phyloP scores from a whole-genome alignment of 257 asterid genomes.

The Anisodus tanguticus region DNA sequence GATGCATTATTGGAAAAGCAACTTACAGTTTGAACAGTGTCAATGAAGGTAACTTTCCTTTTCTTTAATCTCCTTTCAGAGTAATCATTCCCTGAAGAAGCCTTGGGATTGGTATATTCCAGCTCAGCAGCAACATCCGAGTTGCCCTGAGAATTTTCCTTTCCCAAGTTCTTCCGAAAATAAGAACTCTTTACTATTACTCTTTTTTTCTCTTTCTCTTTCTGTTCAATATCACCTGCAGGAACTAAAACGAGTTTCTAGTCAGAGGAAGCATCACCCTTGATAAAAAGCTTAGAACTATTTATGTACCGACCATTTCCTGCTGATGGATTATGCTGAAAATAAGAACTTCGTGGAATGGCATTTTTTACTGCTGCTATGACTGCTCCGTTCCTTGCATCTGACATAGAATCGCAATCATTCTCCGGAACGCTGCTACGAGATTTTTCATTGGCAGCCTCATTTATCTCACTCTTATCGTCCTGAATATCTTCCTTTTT shows the following conservation, averaged over 20 bases:
- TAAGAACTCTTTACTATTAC: slow-evolving; percentile 45
- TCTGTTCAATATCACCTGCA: slow-evolving; percentile 39
- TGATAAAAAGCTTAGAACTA: slow-evolving; percentile 36
- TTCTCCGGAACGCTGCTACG: neutral
- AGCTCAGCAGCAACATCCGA: slow-evolving; percentile 40
- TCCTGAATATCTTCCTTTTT: slow-evolving; percentile 30
- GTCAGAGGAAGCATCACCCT: slow-evolving; percentile 29
- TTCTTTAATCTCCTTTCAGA: slow-evolving; percentile 46
- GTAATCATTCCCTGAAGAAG: slow-evolving; percentile 36
- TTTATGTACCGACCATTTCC: slow-evolving; percentile 38
- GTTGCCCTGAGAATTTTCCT: slow-evolving; percentile 35
- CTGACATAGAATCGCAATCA: slow-evolving; percentile 40
- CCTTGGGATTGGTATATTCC: slow-evolving; percentile 38
- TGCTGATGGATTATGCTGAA: slow-evolving; percentile 46
- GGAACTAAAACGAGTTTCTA: slow-evolving; percentile 28
- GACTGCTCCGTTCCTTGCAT: slow-evolving; percentile 39
- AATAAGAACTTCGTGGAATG: slow-evolving; percentile 65
- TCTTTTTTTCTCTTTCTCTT: slow-evolving; percentile 36
- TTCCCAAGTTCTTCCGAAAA: slow-evolving; percentile 42
- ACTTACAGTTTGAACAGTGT: slow-evolving; percentile 53
- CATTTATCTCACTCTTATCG: slow-evolving; percentile 27
- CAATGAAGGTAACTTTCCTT: slow-evolving; percentile 55
- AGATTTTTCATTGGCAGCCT: slow-evolving; percentile 29
- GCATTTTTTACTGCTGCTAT: slow-evolving; percentile 40
- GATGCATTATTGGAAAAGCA: slow-evolving; percentile 10